phyloP scores from a whole-genome alignment of 139 green algal genomes.

The Limnomonas spitsbergensis region DNA sequence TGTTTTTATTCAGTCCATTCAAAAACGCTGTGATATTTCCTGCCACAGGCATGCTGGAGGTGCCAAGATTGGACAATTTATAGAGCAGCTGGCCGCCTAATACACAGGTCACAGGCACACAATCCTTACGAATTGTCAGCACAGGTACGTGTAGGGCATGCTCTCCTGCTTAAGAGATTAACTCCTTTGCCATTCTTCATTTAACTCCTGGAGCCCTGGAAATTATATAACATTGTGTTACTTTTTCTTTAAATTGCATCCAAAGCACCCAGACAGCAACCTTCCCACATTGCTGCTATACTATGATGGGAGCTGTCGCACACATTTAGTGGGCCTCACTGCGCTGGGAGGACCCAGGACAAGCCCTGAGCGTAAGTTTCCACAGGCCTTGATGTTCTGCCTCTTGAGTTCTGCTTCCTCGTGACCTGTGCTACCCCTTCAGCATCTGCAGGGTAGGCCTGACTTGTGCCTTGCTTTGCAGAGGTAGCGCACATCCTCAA shows the following conservation, averaged over 20 bases:
- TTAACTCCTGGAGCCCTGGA: too few relatives aligned
- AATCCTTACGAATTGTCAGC: conserved; percentile 88
- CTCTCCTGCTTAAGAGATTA: not conserved
- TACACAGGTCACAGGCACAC: conserved; percentile 69
- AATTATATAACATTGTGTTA: too few relatives aligned
- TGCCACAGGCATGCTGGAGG: conserved; percentile 54
- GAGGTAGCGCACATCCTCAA: not conserved
- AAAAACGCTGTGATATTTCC: not conserved
- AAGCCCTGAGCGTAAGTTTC: conserved; percentile 61
- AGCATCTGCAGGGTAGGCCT: too few relatives aligned
- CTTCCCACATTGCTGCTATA: conserved; percentile 91
- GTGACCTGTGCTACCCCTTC: too few relatives aligned
- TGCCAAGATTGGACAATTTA: conserved; percentile 57
- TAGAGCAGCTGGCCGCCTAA: conserved; percentile 70
- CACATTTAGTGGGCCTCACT: conserved; percentile 62
- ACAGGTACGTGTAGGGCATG: conserved; percentile 44
- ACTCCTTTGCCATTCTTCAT: too few relatives aligned
- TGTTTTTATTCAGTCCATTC: not conserved
- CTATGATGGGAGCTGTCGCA: conserved; percentile 31
- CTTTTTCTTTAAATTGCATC: conserved; percentile 5
- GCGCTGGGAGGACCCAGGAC: conserved; percentile 64
- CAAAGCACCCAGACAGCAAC: conserved; percentile 81
- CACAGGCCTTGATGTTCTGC: not conserved
- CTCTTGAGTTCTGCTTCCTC: too few relatives aligned
- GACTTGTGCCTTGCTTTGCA: too few relatives aligned